Base-by-base conservation (phyloP, 805 yeast species). In the Metschnikowia similis region DNA sequence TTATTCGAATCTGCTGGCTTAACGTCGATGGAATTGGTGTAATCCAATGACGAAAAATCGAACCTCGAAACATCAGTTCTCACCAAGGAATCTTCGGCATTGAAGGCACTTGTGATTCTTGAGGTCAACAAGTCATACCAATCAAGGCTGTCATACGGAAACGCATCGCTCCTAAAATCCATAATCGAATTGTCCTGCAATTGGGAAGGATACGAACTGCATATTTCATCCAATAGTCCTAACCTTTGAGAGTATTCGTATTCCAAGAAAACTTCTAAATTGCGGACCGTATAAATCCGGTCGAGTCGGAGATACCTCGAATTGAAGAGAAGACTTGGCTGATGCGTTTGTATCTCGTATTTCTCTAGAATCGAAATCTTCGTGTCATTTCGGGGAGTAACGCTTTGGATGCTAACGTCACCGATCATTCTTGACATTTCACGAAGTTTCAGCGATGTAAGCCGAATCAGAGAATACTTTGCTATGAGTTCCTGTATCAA, bases 241-340 rank as follows among this genome's bases (percentile, higher is more conserved):
- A 83, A 53, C 41, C 87, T 71, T 49, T 77, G 72, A 4, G 64
- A 60, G 0, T 69, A 59, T 55, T 85, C 90, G 53, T 74, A 72
- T 6, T 71, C 71, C 1, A 77, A 53, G 2, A 84, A 62, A 17
- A 64, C 61, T 8, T 66, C 66, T 35, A 81, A 57, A 3, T 72
- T 70, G 0, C 54, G 50, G 2, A 41, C 16, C 56, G 57, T 4
- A 49, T 60, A 55, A 47, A 65, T 40, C 48, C 61, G n/a, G 41
- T 55, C 49, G 52, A 69, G 30, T 67, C 67, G 56, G 62, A 74
- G 48, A 76, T 69, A 64, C 61, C 89, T 74, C 11, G 89, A 86
- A 57, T 83, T 83, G 26, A 82, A 56, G 8, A 80, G 59, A 8
- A 83, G 42, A 49, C 75, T 77, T 1, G 74, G 60, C 28, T 62